Evolutionary conservation across 2,329 filamentous ascomycete species (phyloP), one percentile per base, ranked within the genome.

Genomic region (Endothia cerciana): DNA sequence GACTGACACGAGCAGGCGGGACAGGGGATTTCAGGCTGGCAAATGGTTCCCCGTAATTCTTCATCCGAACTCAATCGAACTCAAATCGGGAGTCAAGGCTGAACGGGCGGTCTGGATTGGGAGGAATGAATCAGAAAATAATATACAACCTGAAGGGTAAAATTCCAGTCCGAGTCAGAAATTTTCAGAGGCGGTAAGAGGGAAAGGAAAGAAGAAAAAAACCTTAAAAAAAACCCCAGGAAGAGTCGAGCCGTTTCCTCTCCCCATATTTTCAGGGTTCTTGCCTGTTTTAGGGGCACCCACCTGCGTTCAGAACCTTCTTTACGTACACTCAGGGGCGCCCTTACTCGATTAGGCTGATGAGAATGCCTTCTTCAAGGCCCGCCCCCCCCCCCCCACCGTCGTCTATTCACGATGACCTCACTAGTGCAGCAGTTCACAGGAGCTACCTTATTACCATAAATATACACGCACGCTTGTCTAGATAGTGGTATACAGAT

Each of bases 101-200:
- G 13, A 15, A n/a, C 2, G 22, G 10, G 30, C 28, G 8, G 36
- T 38, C 10, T n/a, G 25, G 51, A 19, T 4, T 17, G 10, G n/a
- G 49, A 4, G 30, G 38, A 67, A 62, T 65, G 65, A 67, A 60
- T 67, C 65, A 65, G 63, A 65, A 43, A n/a, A 25, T n/a, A 40
- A 45, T 58, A 33, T 22, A 38, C 13, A 59, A 49, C 11, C 28
- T 38, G 47, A 19, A 49, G 55, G 45, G 47, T 59, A 49, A 47
- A 41, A 13, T n/a, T 36, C 30, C 58, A 62, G 11, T 36, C 25
- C 65, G 65, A 67, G 65, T 67, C 65, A 67, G 65, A 64, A 41
- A 36, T 45, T 57, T 63, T 45, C 17, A n/a, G 17, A 45, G 17
- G 41, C 17, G 19, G 19, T 41, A 41, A 41, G n/a, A n/a, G n/a